Evolutionary conservation across 176 grass and related monocot genomes (phyloP).

Genomic region (Aegilops bicornis): DNA sequence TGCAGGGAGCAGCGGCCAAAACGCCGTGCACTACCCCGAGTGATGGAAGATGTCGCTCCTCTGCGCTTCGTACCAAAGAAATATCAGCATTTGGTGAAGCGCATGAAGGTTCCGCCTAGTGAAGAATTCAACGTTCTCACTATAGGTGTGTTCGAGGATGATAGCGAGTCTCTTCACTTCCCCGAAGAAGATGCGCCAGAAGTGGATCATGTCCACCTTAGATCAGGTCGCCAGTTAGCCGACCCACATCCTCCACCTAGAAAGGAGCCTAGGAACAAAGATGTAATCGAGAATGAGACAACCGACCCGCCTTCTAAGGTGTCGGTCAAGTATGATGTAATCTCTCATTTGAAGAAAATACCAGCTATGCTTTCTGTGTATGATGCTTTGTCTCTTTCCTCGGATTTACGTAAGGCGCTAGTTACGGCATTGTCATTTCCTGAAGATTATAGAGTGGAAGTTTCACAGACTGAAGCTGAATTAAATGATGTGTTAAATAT

Average conservation of each 20-base stretch:
- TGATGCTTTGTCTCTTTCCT: not conserved
- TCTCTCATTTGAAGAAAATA: not conserved
- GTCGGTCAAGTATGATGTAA: not conserved
- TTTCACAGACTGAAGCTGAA: not conserved
- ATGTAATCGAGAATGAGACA: not conserved
- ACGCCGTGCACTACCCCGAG: too few relatives aligned
- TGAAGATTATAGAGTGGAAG: not conserved
- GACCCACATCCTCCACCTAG: too few relatives aligned
- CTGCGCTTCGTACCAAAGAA: too few relatives aligned
- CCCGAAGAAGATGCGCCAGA: not conserved
- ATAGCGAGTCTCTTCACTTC: not conserved
- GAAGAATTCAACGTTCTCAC: not conserved
- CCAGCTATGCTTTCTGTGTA: not conserved
- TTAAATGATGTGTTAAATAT: not conserved
- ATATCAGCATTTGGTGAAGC: too few relatives aligned
- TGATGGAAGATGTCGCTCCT: too few relatives aligned
- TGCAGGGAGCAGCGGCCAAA: too few relatives aligned
- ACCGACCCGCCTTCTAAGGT: not conserved
- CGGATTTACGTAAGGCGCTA: not conserved
- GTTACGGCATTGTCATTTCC: not conserved
- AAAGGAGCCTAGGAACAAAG: too few relatives aligned
- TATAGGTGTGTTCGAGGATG: not conserved
- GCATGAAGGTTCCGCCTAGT: too few relatives aligned
- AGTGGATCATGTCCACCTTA: conserved; percentile 4
- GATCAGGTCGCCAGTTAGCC: not conserved